Base-by-base conservation (phyloP, 805 yeast species). In the Candida gorgasii region DNA sequence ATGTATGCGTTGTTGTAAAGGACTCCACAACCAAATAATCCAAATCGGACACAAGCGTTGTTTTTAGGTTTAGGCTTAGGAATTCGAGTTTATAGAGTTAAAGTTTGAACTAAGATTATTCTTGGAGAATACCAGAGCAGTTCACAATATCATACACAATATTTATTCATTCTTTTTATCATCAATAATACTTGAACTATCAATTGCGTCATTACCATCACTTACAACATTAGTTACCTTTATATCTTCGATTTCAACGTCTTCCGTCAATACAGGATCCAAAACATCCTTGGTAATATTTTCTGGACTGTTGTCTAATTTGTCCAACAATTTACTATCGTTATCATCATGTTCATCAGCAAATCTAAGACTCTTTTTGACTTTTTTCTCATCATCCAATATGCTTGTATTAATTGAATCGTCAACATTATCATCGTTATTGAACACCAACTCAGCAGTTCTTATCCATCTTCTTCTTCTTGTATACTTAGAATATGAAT, bases 401-500 rank as follows among this genome's bases (percentile, higher is more conserved):
- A 32, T 31, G 15, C 35, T 44, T 13, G 33, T 8, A 17, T 13
- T 15, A 7, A 29, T 15, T 3, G 40, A 35, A 15, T 48, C 48
- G 13, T 30, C 16, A 20, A 29, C 11, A 17, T 9, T 40, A n/a
- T 35, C 38, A 22, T 48, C 47, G 11, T 47, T 41, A 36, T 47
- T 46, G 41, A 68, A 65, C 4, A 86, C 82, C 51, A 89, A 72
- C 61, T 88, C 95, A 0, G 99, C 99, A 1, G 95, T 88, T 50
- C 99, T 78, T 12, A 92, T 79, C 99, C 99, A 92, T 59, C 97
- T 76, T 69, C 99, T 79, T 59, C 97, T 78, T 62, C 99, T 79
- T 4, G 98, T 92, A 58, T 89, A 92, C 61, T 89, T 89, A 17
- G 93, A 80, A 63, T 82, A 90, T 3, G 93, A 76, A 59, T 90